Conservation (phyloP, 2,329 filamentous ascomycete genomes). For the Neonectria punicea region DNA sequence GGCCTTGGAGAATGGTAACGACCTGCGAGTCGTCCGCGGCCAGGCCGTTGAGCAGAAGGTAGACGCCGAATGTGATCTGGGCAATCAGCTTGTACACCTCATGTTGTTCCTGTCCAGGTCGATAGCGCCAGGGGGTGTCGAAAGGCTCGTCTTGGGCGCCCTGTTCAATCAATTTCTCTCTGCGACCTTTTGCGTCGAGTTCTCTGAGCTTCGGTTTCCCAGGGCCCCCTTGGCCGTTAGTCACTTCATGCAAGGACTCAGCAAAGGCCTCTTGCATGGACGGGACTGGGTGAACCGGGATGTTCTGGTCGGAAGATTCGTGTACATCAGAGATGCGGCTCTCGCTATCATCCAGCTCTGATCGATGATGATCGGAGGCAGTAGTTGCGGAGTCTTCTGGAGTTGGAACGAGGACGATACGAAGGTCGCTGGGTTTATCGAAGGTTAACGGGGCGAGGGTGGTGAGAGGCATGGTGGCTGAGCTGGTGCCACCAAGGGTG, state of each 20-base stretch:
- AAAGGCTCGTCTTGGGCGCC: conserved; percentile 76
- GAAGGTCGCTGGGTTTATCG: conserved; percentile 41
- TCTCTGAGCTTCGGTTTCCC: conserved; percentile 64
- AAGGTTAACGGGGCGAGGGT: conserved; percentile 46
- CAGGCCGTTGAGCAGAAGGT: conserved; percentile 83
- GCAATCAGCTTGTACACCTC: conserved; percentile 90
- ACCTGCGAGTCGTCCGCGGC: conserved; percentile 92
- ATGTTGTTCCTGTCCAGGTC: conserved; percentile 81
- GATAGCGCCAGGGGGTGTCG: conserved; percentile 79
- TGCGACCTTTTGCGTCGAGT: conserved; percentile 69
- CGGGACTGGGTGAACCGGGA: conserved; percentile 72
- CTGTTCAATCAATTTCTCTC: conserved; percentile 74
- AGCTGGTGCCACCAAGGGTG: conserved; percentile 37
- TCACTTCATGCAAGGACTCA: conserved; percentile 81
- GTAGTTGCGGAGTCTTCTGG: conserved; percentile 30
- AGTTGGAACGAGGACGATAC: conserved; percentile 45
- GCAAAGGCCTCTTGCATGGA: conserved; percentile 85
- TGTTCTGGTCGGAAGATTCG: conserved; percentile 38
- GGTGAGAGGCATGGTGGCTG: conserved; percentile 44
- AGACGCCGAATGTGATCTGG: conserved; percentile 93
- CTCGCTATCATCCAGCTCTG: conserved; percentile 30
- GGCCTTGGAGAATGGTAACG: conserved; percentile 86
- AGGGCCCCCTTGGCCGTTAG: conserved; percentile 53
- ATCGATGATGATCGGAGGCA: conserved; percentile 19
- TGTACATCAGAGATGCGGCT: conserved; percentile 22